These are phyloP conservation scores for Lyophyllum semitale DNA, from an alignment of 768 basidiomycete genomes.

Conservation along the genomic window DNA sequence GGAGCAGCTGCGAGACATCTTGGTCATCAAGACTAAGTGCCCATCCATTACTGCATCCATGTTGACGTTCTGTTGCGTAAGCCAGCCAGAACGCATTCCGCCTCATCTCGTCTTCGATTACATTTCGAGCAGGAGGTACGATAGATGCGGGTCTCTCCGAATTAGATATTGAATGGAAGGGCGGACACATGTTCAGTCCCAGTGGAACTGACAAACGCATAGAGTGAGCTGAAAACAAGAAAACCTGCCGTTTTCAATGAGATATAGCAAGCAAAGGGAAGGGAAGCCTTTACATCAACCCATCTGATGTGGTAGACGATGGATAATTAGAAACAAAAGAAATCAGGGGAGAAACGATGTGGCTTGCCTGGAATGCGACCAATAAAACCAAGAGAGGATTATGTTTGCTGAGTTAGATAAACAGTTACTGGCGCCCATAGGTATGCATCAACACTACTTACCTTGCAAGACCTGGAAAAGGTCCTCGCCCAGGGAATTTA, in stretches of 20 bases:
- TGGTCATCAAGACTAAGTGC: slow-evolving; percentile 71
- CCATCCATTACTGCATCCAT: slow-evolving; percentile 72
- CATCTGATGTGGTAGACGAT: slow-evolving; percentile 46
- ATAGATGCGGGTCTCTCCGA: slow-evolving; percentile 59
- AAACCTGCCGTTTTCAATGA: slow-evolving; percentile 46
- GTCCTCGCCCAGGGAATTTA: slow-evolving; percentile 52
- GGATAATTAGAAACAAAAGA: slow-evolving; percentile 6
- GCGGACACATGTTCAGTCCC: slow-evolving; percentile 67
- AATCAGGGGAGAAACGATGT: neutral
- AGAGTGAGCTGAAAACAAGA: slow-evolving; percentile 55
- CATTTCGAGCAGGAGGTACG: slow-evolving; percentile 56
- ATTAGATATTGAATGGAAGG: slow-evolving; percentile 67
- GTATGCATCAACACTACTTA: slow-evolving; percentile 23
- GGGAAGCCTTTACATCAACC: slow-evolving; percentile 56
- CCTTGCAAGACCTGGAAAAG: slow-evolving; percentile 67
- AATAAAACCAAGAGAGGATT: slow-evolving; percentile 72
- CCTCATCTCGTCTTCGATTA: slow-evolving; percentile 70
- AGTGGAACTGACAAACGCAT: slow-evolving; percentile 64
- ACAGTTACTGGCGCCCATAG: neutral
- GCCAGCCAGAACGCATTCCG: slow-evolving; percentile 77
- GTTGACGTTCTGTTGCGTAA: slow-evolving; percentile 68
- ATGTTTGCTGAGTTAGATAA: slow-evolving; percentile 47
- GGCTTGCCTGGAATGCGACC: slow-evolving; percentile 68
- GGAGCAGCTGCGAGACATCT: slow-evolving; percentile 72
- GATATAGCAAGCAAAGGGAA: neutral